Base-by-base conservation (phyloP, 805 yeast genomes). In the Candida sanyiensis region DNA sequence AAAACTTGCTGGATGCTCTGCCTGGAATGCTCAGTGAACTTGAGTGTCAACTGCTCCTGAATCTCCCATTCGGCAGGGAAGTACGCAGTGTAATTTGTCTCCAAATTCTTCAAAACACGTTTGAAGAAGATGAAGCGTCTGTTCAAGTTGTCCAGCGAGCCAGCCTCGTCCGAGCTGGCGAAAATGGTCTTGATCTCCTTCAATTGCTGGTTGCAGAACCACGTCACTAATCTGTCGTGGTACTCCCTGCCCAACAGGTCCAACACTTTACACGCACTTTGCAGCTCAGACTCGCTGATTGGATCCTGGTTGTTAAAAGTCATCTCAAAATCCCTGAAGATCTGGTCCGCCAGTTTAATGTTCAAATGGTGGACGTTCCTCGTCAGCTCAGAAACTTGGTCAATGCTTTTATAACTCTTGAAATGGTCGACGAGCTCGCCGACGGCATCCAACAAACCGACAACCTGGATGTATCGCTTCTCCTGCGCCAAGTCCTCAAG, bases 151-250 rank as follows among this genome's bases (percentile, higher is more conserved):
- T 93, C 98, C 43, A 93, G 63, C 5, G 94, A 82, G 1, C 97
- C 97, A 0, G 98, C 98, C 61, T 93, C 98, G 50, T 88, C 97
- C 11, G 77, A 70, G 8, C 79, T 69, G 38, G 77, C 73, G 62
- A 93, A 93, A 9, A 93, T 86, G 17, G 75, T 64, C 25, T 72
- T 72, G 31, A 90, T 77, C 51, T 90, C 97, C 51, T 73, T 73
- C 38, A 93, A 66, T 45, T 82, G 78, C 22, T 68, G 68, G 40
- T 73, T 75, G 43, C 83, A 73, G 58, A 83, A 85, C 90, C 94
- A 86, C 33, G 70, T 74, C 7, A 77, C 61, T 33, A 90, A 66
- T 51, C 79, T 75, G 35, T 74, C 75, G 34, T 69, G 72, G 44
- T 77, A 72, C 36, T 75, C 69, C 5, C 57, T 55, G 19, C 83